A percentile compares a stretch with the other conserved stretches of the same genome.
These are phyloP conservation scores for Martensiomyces pterosporus DNA, from an alignment of 192 early-diverging fungal species.

Conservation along the genomic window DNA sequence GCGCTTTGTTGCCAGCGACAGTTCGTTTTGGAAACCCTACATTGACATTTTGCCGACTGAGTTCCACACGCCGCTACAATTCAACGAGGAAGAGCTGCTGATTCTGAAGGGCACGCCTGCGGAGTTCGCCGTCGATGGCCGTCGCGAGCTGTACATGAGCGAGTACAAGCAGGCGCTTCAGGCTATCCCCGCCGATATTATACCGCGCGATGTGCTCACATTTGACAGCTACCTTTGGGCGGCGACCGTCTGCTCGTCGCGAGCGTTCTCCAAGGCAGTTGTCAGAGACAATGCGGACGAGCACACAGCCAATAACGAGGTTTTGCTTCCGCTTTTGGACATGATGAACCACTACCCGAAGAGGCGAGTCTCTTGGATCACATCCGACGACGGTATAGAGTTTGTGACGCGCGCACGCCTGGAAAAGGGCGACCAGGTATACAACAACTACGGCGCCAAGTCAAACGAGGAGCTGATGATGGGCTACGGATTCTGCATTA, in stretches of 20 bases:
- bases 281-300: conserved; percentile 37
- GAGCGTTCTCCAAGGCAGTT: conserved; percentile 57
- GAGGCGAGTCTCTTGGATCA: conserved; percentile 55
- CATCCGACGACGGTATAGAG: conserved; percentile 26
- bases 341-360: conserved; percentile 61
- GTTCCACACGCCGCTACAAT: conserved; percentile 58
- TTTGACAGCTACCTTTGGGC: conserved; percentile 61
- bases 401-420: conserved; percentile 42
- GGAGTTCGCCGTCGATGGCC: conserved; percentile 43
- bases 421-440: conserved; percentile 49
- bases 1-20: conserved; percentile 14
- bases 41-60: conserved; percentile 53
- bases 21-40: conserved; percentile 62
- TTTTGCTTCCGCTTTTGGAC: conserved; percentile 61
- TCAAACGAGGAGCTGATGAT: conserved; percentile 69
- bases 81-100: conserved; percentile 44
- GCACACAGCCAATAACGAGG: conserved; percentile 25
- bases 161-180: conserved; percentile 36
- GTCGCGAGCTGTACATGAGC: conserved; percentile 13
- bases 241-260: conserved; percentile 52
- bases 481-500: conserved; percentile 66
- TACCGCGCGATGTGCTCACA: conserved; percentile 20
- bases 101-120: conserved; percentile 55
- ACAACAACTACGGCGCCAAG: conserved; percentile 71
- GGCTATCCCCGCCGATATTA: conserved; percentile 12